These are phyloP conservation scores for Ceratocystis cacaofunesta DNA, from an alignment of 2,329 filamentous ascomycete species.

Conservation along the genomic window DNA sequence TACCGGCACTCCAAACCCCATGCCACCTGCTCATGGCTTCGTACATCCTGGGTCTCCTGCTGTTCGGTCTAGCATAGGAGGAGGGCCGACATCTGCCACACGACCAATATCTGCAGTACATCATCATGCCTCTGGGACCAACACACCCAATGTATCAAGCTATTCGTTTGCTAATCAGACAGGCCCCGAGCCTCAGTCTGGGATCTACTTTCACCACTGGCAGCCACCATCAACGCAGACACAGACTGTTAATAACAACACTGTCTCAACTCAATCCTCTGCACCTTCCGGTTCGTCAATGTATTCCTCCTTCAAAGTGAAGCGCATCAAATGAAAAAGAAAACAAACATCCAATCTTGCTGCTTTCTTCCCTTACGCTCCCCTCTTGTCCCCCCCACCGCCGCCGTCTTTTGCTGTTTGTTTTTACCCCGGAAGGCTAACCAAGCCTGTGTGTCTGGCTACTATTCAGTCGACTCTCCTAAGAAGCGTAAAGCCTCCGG, in stretches of 20 bases:
- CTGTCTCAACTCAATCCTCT: constrained; percentile 47
- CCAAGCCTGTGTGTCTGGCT: constrained; percentile 19
- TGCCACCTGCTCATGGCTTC: constrained; percentile 7
- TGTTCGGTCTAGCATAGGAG: constrained; percentile 1
- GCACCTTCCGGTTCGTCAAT: constrained; percentile 58
- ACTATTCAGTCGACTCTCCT: constrained; percentile 54
- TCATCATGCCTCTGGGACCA: constrained; percentile 9
- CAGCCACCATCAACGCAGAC: constrained; percentile 51
- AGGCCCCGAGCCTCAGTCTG: constrained; percentile 45
- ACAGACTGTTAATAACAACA: neutral
- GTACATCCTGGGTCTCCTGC: constrained; percentile 13
- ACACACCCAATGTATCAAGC: constrained; percentile 10
- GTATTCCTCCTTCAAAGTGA: constrained; percentile 20
- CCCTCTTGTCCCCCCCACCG: neutral
- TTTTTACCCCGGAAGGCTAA: constrained; percentile 24
- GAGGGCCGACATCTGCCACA: constrained; percentile 17
- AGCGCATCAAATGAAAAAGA: constrained; percentile 24
- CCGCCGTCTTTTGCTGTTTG: neutral
- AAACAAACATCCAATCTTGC: neutral
- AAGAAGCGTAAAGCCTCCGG: constrained; percentile 69
- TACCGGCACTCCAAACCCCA: constrained; percentile 23
- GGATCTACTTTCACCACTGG: constrained; percentile 84
- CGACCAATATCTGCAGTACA: constrained; percentile 27
- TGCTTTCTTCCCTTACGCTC: neutral
- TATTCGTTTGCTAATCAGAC: constrained; percentile 29